Evolutionary conservation across 2,329 filamentous ascomycete species (phyloP), one percentile per base, ranked within the genome.

Genomic region (Fusarium buxicola): DNA sequence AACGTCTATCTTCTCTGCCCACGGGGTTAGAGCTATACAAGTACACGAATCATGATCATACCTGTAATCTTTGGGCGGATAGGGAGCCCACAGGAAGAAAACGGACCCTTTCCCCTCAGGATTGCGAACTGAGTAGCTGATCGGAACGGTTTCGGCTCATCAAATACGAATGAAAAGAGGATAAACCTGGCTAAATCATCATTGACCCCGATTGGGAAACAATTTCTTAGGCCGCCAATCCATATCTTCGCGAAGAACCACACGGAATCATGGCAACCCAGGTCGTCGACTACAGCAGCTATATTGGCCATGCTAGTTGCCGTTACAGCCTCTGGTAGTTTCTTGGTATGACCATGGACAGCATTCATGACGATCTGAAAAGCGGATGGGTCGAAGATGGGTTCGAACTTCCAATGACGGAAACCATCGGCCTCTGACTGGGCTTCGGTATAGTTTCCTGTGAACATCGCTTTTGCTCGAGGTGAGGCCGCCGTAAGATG

Each of bases 401-500:
- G 49, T 1, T 31, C 31, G 12, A 45, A 52, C 10, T 13, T 43
- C 54, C 54, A 58, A 8, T 57, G 44, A 5, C 34, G 28, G 7
- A 41, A 13, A 4, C 54, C 48, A 15, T 60, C 54, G 0, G 8
- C 9, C 7, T 4, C 6, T 10, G 41, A 31, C 1, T 13, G 45
- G 6, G 41, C 13, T 4, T 59, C 45, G 3, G 12, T 9, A 11
- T 30, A 56, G 8, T 27, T 27, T 2, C 45, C 45, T 2, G 9
- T 11, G 27, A 59, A 51, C 51, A 59, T 59, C 7, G 2, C 15
- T 7, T 46, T 34, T 2, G 56, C 51, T 6, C 56, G 45, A 1
- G 28, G 51, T 2, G 56, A 50, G 2, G 45, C 56, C 2, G 51
- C 1, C 7, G 30, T 10, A 8, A 59, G 51, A 43, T 56, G 51